Base-by-base conservation (phyloP, 305 asterid species). In the Vinca major region DNA sequence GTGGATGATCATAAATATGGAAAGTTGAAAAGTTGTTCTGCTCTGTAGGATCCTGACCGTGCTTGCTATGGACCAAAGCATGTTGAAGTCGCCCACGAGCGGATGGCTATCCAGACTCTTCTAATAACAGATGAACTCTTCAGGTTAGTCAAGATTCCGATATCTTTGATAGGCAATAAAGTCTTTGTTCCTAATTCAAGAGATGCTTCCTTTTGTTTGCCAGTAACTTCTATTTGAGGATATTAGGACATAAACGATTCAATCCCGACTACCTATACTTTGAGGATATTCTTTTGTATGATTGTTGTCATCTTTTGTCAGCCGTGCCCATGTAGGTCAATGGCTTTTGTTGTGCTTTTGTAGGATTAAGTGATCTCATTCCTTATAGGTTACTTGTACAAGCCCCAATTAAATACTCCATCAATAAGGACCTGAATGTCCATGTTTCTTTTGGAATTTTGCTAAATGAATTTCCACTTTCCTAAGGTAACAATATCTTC, bases 1-100 rank as follows among this genome's bases (percentile, higher is more conserved):
- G 33, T 26, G 33, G 33, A 26, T 26, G 33, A 26, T 26, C 33
- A 26, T 26, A 26, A 26, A 26, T 26, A 0, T 26, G 33, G 33
- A 26, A 26, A 26, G 33, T 26, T 56, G 21, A 50, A 14, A 33
- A 26, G 17, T 69, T 73, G n/a, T 53, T 17, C 14, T 66, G 61
- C 61, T 75, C 44, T 65, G 56, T 71, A 93, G 99, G 99, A 93
- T 77, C 86, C 96, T 61, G 79, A 77, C 41, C 99, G 97, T 60
- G 97, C 99, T 67, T 91, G 97, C 85, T 93, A 93, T 73, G 99
- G 99, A 73, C 96, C 97, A 67, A 93, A 86, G 75, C 99, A 93
- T 63, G 97, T 93, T 60, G 99, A 93, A 80, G 96, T 91, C 79
- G 99, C 99, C 68, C 95, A 92, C 73, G 98, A 92, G 65, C 85